Conservation (phyloP, 768 basidiomycete species). For the Phanerochaete sordida region DNA sequence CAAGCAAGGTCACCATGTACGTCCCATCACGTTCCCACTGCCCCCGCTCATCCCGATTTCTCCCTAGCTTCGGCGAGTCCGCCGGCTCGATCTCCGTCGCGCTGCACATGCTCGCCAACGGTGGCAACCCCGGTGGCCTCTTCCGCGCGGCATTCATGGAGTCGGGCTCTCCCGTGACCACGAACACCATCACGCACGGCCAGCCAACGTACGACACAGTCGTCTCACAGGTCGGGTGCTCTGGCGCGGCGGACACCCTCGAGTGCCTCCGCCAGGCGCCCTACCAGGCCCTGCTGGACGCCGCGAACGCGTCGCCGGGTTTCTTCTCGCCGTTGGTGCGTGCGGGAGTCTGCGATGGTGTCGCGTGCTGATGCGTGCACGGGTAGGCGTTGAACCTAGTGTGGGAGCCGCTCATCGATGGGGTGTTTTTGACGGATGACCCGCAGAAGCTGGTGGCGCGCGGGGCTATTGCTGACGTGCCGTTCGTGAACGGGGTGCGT, state of each 20-base stretch:
- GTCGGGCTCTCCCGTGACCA: constrained; percentile 16
- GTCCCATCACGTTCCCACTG: neutral
- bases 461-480: constrained; percentile 45
- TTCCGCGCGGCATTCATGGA: constrained; percentile 37
- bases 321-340: constrained; percentile 22
- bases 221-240: constrained; percentile 36
- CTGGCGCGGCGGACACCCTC: constrained; percentile 31
- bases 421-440: constrained; percentile 39
- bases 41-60: neutral
- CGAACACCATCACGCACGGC: constrained; percentile 13
- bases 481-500: constrained; percentile 40
- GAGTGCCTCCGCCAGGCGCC: constrained; percentile 40
- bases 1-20: constrained; percentile 10
- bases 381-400: constrained; percentile 24
- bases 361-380: too few relatives aligned
- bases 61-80: constrained; percentile 30
- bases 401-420: constrained; percentile 50
- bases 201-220: constrained; percentile 41
- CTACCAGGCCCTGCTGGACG: constrained; percentile 26
- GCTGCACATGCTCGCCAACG: constrained; percentile 24
- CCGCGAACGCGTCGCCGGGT: constrained; percentile 30
- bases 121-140: constrained; percentile 22
- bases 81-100: constrained; percentile 36
- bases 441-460: constrained; percentile 37
- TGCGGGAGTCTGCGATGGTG: too few relatives aligned